These are phyloP conservation scores for Xylaria polymorpha DNA, from an alignment of 2,329 filamentous ascomycete species.

Conservation along the genomic window DNA sequence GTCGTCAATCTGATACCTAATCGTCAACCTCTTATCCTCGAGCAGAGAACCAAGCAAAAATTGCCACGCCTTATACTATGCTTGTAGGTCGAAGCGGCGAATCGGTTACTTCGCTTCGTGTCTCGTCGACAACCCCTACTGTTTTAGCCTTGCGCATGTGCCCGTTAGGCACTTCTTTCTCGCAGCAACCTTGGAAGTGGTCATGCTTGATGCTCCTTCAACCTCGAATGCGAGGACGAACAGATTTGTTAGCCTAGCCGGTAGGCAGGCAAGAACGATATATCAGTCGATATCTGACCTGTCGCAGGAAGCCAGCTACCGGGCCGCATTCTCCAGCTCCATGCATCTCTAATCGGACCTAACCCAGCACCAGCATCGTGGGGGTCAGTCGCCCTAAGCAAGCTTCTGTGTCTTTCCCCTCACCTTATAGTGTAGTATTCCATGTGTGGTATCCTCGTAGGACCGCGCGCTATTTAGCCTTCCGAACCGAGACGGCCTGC, in stretches of 20 bases:
- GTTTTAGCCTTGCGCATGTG: constrained; percentile 1
- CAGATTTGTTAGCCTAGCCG: constrained; percentile 5
- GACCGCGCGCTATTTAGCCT: constrained; percentile 35
- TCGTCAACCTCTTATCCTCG: background rate
- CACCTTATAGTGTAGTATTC: constrained; percentile 10
- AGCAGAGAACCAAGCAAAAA: constrained; percentile 4
- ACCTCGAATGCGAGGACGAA: constrained; percentile 4
- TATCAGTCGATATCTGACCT: constrained; percentile 5
- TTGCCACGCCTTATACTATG: constrained; percentile 1
- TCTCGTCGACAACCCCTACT: constrained; percentile 2
- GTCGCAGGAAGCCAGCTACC: constrained; percentile 26
- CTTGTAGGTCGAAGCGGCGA: background rate
- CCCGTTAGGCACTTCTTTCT: background rate
- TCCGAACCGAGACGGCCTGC: constrained; percentile 27
- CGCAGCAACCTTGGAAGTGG: background rate
- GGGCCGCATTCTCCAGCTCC: constrained; percentile 35
- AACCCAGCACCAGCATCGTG: constrained; percentile 38
- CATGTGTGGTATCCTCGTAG: constrained; percentile 15
- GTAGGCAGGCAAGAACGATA: constrained; percentile 3
- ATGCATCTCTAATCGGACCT: constrained; percentile 41
- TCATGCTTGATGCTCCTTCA: constrained; percentile 1
- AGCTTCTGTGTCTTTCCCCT: constrained; percentile 13
- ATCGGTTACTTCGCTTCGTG: constrained; percentile 8
- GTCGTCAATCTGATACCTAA: constrained; percentile 4
- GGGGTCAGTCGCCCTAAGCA: constrained; percentile 23